phyloP scores from a whole-genome alignment of 169 alveolate genomes.

The Cryptosporidium muris region DNA sequence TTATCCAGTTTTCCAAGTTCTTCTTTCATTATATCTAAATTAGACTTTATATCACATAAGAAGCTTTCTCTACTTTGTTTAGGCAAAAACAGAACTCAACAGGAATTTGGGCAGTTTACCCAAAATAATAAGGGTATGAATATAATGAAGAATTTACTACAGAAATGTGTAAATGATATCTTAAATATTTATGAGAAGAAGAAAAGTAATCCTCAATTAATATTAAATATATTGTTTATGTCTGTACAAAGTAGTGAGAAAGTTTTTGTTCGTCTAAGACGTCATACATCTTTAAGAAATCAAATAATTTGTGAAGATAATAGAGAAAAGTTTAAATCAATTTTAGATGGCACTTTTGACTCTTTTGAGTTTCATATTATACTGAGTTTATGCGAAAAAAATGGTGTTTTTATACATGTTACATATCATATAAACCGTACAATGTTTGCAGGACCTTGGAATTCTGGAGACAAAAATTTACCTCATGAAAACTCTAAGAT shows the following conservation, averaged over 20 bases:
- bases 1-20: too few relatives aligned
- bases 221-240: conserved; percentile 10
- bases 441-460: too few relatives aligned
- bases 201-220: conserved; percentile 13
- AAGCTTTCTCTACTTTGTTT: not conserved
- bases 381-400: not conserved
- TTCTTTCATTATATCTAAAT: too few relatives aligned
- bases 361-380: conserved; percentile 49
- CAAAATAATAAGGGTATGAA: not conserved
- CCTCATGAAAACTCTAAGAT: too few relatives aligned
- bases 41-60: too few relatives aligned
- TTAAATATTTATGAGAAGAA: conserved; percentile 14
- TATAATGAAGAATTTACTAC: not conserved
- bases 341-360: not conserved
- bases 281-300: not conserved
- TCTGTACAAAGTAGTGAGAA: conserved; percentile 12
- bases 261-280: conserved; percentile 10
- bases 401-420: not conserved
- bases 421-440: conserved; percentile 15
- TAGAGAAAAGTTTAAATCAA: not conserved
- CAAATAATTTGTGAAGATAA: conserved; percentile 37
- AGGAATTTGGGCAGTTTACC: not conserved
- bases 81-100: not conserved
- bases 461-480: too few relatives aligned
- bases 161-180: conserved; percentile 31